Percentiles rank a stretch among this genome's conserved stretches.
phyloP scores from a whole-genome alignment of 257 asterid genomes.

The Scutellaria galericulata region DNA sequence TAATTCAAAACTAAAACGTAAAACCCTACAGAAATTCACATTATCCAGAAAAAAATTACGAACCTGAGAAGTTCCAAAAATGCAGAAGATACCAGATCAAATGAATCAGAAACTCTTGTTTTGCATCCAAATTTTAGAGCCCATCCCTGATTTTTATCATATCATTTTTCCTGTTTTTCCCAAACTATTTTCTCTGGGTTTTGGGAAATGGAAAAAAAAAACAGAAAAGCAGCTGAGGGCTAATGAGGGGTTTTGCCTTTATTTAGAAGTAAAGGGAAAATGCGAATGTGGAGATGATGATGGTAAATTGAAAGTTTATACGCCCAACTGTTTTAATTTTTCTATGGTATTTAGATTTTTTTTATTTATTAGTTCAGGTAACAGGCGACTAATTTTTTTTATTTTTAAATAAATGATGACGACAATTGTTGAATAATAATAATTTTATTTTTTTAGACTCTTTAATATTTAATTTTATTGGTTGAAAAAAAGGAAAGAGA shows the following conservation, averaged over 20 bases:
- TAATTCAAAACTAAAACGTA: not conserved
- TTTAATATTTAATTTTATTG: not conserved
- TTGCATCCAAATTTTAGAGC: constrained; percentile 32
- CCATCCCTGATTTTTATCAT: not conserved
- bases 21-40: constrained; percentile 42
- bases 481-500: not conserved
- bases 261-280: constrained; percentile 43
- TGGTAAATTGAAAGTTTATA: constrained; percentile 34
- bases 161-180: not conserved
- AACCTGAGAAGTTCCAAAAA: constrained; percentile 39
- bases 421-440: not conserved
- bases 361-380: not conserved
- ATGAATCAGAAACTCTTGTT: constrained; percentile 32
- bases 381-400: not conserved
- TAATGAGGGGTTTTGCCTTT: constrained; percentile 35
- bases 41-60: constrained; percentile 27
- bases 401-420: not conserved
- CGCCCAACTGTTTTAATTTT: not conserved
- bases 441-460: not conserved
- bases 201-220: constrained; percentile 28
- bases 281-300: constrained; percentile 37
- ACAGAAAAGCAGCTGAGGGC: constrained; percentile 36
- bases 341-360: not conserved
- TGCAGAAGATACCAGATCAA: constrained; percentile 40
- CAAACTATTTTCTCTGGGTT: constrained; percentile 13